Conservation (phyloP, 257 asterid genomes). For the Nicotiana knightiana region DNA sequence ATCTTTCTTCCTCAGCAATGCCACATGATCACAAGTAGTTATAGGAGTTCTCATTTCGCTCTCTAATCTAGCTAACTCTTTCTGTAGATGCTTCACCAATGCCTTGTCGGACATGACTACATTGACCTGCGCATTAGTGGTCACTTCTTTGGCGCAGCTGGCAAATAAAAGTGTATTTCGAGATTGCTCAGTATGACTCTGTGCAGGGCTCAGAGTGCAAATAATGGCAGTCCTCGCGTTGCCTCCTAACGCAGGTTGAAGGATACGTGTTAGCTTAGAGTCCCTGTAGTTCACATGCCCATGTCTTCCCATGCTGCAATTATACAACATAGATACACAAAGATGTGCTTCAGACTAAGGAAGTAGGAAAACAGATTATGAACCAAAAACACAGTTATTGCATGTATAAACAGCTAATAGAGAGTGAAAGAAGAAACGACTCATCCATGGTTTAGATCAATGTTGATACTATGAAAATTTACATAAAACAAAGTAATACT, state of each 20-base stretch:
- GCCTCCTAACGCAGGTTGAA: constrained; percentile 98
- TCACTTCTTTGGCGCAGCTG: constrained; percentile 93
- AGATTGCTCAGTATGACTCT: constrained; percentile 96
- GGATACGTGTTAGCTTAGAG: constrained; percentile 93
- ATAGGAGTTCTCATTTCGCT: constrained; percentile 79
- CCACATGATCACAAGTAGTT: constrained; percentile 56
- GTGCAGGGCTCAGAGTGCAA: constrained; percentile 93
- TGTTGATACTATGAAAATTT: no score
- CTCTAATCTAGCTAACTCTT: constrained; percentile 95
- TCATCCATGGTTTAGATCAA: not conserved
- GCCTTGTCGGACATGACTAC: constrained; percentile 99
- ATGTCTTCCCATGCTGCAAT: constrained; percentile 91
- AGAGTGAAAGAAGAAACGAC: not conserved
- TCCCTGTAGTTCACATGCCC: constrained; percentile 95
- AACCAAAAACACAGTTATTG: not conserved
- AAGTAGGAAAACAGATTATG: not conserved
- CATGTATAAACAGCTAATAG: not conserved
- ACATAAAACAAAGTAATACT: no score
- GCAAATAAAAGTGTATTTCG: constrained; percentile 96
- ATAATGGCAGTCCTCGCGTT: constrained; percentile 98
- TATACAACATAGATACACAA: not conserved
- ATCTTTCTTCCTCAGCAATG: constrained; percentile 79
- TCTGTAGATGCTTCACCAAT: constrained; percentile 95
- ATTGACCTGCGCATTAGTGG: constrained; percentile 95
- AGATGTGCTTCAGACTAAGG: not conserved